A percentile compares a stretch with the other conserved stretches of the same genome.
Conservation (phyloP, 257 asterid species). For the Jasminum sambac region DNA sequence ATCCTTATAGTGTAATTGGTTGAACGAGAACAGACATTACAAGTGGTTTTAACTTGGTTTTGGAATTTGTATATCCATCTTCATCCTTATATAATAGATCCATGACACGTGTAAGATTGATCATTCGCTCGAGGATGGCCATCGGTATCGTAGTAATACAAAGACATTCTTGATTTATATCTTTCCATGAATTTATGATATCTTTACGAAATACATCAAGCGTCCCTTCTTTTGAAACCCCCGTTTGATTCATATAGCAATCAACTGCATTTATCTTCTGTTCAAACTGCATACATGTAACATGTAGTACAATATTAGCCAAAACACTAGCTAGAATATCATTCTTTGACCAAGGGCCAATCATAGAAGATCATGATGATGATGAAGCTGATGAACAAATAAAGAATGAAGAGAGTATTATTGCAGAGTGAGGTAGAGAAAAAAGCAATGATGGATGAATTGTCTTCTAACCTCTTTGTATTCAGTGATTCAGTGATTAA, state of each 20-base stretch:
- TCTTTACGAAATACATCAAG: not conserved
- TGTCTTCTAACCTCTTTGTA: no score
- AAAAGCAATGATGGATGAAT: no score
- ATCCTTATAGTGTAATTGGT: not conserved
- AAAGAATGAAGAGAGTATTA: no score
- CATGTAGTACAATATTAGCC: no score
- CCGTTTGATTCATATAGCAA: slow-evolving; percentile 34
- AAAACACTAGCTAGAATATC: not conserved
- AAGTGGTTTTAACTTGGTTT: not conserved
- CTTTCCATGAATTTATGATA: not conserved
- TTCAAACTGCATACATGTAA: slow-evolving; percentile 15
- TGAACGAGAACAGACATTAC: slow-evolving; percentile 22
- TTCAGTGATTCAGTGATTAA: no score
- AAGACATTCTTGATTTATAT: slow-evolving; percentile 17
- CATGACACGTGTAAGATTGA: not conserved
- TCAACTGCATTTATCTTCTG: slow-evolving; percentile 27
- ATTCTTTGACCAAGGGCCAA: not conserved
- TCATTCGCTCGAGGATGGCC: not conserved
- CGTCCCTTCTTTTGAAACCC: slow-evolving; percentile 23
- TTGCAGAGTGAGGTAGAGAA: no score
- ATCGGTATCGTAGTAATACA: not conserved
- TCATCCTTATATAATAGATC: not conserved
- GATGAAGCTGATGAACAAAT: no score
- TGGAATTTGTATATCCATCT: not conserved
- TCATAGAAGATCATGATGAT: not conserved